Evolutionary conservation across 768 basidiomycete species (phyloP).

Genomic region (Panaeolus cyanescens): DNA sequence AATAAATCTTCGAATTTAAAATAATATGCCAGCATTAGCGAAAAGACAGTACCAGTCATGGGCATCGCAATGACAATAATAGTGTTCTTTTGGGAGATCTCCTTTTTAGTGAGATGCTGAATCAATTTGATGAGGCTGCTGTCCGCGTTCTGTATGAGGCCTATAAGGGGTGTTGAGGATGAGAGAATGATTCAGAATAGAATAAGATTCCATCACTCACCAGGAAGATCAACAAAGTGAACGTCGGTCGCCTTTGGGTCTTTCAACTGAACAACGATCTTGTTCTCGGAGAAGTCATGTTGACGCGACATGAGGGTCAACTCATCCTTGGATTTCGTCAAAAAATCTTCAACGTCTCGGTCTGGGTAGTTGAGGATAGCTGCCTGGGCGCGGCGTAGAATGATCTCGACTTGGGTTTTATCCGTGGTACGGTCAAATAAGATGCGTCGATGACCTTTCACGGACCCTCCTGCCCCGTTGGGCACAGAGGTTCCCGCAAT

Average conservation of each 20-base stretch:
- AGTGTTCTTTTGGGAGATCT: slow-evolving; percentile 52
- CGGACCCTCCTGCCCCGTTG: slow-evolving; percentile 17
- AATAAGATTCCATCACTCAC: slow-evolving; percentile 32
- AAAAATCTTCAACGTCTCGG: slow-evolving; percentile 21
- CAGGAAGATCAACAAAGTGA: slow-evolving; percentile 57
- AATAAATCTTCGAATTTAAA: neutral
- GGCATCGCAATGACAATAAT: slow-evolving; percentile 69
- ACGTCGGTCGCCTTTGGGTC: slow-evolving; percentile 49
- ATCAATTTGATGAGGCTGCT: slow-evolving; percentile 45
- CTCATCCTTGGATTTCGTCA: slow-evolving; percentile 22
- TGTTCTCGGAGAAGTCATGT: slow-evolving; percentile 48
- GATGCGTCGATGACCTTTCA: slow-evolving; percentile 1
- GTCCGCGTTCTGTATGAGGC: slow-evolving; percentile 56
- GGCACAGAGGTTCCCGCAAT: slow-evolving; percentile 12
- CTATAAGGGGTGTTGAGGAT: slow-evolving; percentile 25
- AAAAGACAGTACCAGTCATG: slow-evolving; percentile 49
- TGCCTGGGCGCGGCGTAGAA: slow-evolving; percentile 58
- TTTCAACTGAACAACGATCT: slow-evolving; percentile 45
- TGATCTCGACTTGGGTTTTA: slow-evolving; percentile 46
- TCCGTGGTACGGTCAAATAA: slow-evolving; percentile 46
- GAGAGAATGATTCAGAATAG: slow-evolving; percentile 15
- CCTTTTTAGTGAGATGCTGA: slow-evolving; percentile 43
- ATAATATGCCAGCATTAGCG: neutral
- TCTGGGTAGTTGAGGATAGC: slow-evolving; percentile 51
- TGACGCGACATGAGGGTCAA: slow-evolving; percentile 11